These are phyloP conservation scores for Aphanomyces invadans DNA, from an alignment of 352 stramenopile genomes.

Conservation along the genomic window DNA sequence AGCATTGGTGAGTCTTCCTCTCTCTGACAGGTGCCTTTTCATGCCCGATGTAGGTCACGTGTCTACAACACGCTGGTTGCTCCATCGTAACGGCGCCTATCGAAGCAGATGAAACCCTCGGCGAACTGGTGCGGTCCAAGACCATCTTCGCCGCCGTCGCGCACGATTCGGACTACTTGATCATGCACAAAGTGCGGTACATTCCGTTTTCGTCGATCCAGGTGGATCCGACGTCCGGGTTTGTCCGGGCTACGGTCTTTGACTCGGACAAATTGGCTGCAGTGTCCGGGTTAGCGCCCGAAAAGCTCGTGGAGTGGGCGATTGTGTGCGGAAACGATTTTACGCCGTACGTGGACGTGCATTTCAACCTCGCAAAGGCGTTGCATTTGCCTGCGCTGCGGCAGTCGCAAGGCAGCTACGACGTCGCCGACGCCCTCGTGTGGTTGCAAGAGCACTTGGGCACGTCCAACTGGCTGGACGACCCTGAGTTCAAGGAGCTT, in stretches of 20 bases:
- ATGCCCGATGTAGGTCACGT: conserved; percentile 1
- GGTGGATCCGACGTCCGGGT: conserved; percentile 19
- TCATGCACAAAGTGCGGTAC: conserved; percentile 74
- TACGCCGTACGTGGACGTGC: conserved; percentile 52
- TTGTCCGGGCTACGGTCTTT: conserved; percentile 67
- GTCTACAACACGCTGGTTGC: conserved; percentile 16
- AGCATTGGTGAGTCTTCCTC: conserved; percentile 51
- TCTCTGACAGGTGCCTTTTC: conserved; percentile 34
- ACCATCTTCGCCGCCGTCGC: conserved; percentile 56
- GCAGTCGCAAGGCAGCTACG: conserved; percentile 33
- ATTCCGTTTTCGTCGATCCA: conserved; percentile 51
- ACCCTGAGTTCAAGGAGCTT: conserved; percentile 43
- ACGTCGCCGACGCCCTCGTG: conserved; percentile 38
- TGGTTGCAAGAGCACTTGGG: conserved; percentile 44
- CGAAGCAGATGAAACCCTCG: conserved; percentile 75
- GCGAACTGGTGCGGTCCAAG: conserved; percentile 44
- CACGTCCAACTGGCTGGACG: conserved; percentile 32
- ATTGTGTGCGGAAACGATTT: conserved; percentile 86
- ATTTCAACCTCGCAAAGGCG: conserved; percentile 44
- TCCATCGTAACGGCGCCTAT: conserved; percentile 43
- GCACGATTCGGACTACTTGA: conserved; percentile 85
- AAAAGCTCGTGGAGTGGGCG: conserved; percentile 77
- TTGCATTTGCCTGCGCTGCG: conserved; percentile 54
- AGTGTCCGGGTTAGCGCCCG: conserved; percentile 44
- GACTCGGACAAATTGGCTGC: conserved; percentile 50